Evolutionary conservation across 2,329 filamentous ascomycete genomes (phyloP).

Genomic region (Dothideomycetes sp.): DNA sequence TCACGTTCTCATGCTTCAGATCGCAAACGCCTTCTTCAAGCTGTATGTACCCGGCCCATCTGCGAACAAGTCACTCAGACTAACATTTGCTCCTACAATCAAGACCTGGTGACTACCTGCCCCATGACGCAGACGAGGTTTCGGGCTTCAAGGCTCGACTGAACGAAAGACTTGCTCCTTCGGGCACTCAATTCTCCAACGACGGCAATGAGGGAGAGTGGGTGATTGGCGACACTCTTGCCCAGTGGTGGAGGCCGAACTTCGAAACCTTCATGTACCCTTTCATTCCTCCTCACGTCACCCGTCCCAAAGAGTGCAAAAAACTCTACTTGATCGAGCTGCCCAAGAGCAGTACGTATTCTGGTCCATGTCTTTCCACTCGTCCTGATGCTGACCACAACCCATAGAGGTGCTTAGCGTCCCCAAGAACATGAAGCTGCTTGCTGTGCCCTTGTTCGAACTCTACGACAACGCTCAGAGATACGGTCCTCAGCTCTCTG

Average conservation of each 20-base stretch:
- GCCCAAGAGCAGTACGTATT: slow-evolving; percentile 74
- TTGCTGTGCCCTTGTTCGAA: slow-evolving; percentile 93
- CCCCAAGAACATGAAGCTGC: slow-evolving; percentile 98
- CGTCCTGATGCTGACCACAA: not conserved
- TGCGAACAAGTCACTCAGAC: not conserved
- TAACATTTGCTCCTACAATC: slow-evolving; percentile 25
- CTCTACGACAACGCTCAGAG: slow-evolving; percentile 94
- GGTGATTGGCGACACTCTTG: slow-evolving; percentile 88
- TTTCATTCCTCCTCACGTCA: slow-evolving; percentile 92
- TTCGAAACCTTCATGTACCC: slow-evolving; percentile 99
- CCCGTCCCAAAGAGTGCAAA: slow-evolving; percentile 96
- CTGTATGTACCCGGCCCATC: slow-evolving; percentile 43
- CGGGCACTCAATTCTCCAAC: slow-evolving; percentile 67
- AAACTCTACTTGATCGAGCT: slow-evolving; percentile 97
- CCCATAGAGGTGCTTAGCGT: slow-evolving; percentile 79
- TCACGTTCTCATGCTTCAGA: slow-evolving; percentile 97
- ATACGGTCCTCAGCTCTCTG: slow-evolving; percentile 91
- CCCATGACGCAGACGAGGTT: slow-evolving; percentile 80
- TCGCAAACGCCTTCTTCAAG: slow-evolving; percentile 99
- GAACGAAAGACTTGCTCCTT: slow-evolving; percentile 83
- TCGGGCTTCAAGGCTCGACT: slow-evolving; percentile 89
- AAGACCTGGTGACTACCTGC: slow-evolving; percentile 88
- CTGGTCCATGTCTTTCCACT: not conserved
- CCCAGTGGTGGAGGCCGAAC: slow-evolving; percentile 98
- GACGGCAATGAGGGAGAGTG: slow-evolving; percentile 56